A percentile compares a stretch with the other conserved stretches of the same genome.
phyloP scores from a whole-genome alignment of 2,329 filamentous ascomycete species.

The Sarocladium brachiariae region DNA sequence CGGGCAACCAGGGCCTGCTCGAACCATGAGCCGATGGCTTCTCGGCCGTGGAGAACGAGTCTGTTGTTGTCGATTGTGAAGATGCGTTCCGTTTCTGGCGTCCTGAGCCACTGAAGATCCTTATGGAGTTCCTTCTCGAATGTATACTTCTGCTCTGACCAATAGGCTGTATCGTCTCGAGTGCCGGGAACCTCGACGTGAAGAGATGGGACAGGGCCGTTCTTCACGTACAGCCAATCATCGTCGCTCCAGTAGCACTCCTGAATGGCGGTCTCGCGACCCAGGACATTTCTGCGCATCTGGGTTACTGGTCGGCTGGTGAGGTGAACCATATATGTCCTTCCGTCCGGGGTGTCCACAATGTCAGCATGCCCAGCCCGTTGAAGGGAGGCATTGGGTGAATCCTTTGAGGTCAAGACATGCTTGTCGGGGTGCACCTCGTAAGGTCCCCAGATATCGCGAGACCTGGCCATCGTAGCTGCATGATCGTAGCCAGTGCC shows the following conservation, averaged over 20 bases:
- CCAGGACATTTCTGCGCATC: conserved; percentile 44
- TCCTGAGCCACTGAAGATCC: conserved; percentile 53
- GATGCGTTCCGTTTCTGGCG: conserved; percentile 47
- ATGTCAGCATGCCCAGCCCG: conserved; percentile 47
- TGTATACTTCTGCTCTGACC: conserved; percentile 40
- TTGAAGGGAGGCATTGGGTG: conserved; percentile 42
- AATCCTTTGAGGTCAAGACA: conserved; percentile 46
- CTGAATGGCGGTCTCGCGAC: conserved; percentile 51
- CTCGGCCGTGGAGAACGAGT: conserved; percentile 43
- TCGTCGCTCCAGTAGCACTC: conserved; percentile 52
- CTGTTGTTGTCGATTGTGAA: conserved; percentile 33
- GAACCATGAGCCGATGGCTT: conserved; percentile 51
- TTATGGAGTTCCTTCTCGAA: conserved; percentile 39
- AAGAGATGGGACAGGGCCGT: conserved; percentile 48
- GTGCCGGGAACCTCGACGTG: conserved; percentile 42
- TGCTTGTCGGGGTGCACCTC: conserved; percentile 51
- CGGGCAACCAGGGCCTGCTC: conserved; percentile 50
- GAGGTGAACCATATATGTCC: conserved; percentile 47
- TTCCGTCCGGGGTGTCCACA: conserved; percentile 46
- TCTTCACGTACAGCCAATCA: conserved; percentile 57
- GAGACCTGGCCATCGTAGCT: conserved; percentile 48
- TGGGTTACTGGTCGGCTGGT: conserved; percentile 44
- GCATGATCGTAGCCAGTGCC: conserved; percentile 56
- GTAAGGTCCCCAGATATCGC: conserved; percentile 54
- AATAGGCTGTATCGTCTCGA: conserved; percentile 42